A percentile compares a stretch with the other conserved stretches of the same genome.
Evolutionary conservation across 2,329 filamentous ascomycete genomes (phyloP).

Genomic region (Aspergillus ochraceus): DNA sequence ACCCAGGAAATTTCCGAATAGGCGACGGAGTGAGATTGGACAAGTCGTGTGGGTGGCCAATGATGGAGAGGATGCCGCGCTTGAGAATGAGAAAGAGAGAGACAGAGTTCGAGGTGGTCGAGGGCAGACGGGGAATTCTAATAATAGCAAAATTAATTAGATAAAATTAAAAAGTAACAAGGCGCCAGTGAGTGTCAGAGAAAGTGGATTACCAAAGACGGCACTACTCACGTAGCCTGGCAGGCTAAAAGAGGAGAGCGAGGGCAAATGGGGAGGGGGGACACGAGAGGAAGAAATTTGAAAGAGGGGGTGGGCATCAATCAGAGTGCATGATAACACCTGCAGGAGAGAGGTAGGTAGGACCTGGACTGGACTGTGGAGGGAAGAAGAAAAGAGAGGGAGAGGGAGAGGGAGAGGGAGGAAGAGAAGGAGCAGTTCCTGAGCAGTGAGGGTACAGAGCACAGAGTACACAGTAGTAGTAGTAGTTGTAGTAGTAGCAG

Average conservation of each 20-base stretch:
- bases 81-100: conserved; percentile 14
- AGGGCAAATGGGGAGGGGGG: conserved; percentile 1
- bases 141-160: conserved; percentile 33
- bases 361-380: conserved; percentile 3
- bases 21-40: conserved; percentile 10
- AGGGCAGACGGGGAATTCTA: conserved; percentile 27
- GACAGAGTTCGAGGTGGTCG: conserved; percentile 19
- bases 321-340: conserved; percentile 11
- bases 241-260: not conserved
- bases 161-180: not conserved
- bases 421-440: not conserved
- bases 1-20: conserved; percentile 10
- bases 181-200: conserved; percentile 23
- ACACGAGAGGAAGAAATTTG: conserved; percentile 6
- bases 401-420: conserved; percentile 1
- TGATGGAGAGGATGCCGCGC: conserved; percentile 15
- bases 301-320: conserved; percentile 15
- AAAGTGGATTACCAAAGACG: conserved; percentile 15
- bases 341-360: conserved; percentile 6
- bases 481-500: too few relatives aligned
- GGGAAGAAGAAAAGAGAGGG: conserved; percentile 6
- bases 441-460: too few relatives aligned
- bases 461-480: too few relatives aligned
- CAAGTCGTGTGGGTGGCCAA: conserved; percentile 14
- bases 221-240: not conserved